Conservation (phyloP, 2,329 filamentous ascomycete genomes). For the Tolypocladium amazonense region DNA sequence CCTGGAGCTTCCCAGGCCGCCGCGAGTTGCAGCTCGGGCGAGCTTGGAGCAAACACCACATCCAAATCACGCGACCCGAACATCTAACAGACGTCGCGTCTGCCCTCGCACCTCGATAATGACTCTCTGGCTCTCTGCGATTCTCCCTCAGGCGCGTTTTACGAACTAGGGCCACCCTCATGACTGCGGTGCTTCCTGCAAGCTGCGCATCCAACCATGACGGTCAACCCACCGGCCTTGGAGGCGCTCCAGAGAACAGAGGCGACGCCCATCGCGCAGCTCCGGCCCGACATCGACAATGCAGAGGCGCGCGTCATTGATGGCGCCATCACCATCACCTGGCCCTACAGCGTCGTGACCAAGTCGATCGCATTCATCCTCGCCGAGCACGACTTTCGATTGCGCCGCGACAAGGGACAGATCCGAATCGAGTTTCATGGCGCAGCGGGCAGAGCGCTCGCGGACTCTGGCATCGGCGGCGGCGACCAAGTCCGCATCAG, state of each 20-base stretch:
- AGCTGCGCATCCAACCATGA: conserved; percentile 1
- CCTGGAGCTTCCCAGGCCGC: neutral
- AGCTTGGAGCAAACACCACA: neutral
- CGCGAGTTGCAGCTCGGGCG: neutral
- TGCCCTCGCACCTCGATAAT: neutral
- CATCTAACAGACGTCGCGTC: neutral
- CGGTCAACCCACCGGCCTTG: neutral
- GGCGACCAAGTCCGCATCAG: conserved; percentile 65
- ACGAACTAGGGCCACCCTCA: neutral
- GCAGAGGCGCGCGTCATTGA: conserved; percentile 38
- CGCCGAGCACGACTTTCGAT: conserved; percentile 73
- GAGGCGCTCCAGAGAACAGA: conserved; percentile 17
- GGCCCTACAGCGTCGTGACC: conserved; percentile 79
- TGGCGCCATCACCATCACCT: conserved; percentile 73
- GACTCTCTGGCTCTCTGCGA: neutral
- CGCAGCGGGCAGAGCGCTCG: conserved; percentile 57
- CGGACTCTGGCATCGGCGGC: conserved; percentile 58
- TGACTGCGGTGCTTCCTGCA: neutral
- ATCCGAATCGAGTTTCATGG: conserved; percentile 68
- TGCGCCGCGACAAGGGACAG: conserved; percentile 68
- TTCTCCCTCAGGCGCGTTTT: neutral
- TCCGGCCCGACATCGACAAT: conserved; percentile 36
- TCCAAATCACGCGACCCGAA: neutral
- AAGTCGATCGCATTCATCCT: conserved; percentile 68
- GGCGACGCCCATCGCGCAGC: conserved; percentile 43